Base-by-base conservation (phyloP, 1,284 basidiomycete species). In the Gomphus bonarii region DNA sequence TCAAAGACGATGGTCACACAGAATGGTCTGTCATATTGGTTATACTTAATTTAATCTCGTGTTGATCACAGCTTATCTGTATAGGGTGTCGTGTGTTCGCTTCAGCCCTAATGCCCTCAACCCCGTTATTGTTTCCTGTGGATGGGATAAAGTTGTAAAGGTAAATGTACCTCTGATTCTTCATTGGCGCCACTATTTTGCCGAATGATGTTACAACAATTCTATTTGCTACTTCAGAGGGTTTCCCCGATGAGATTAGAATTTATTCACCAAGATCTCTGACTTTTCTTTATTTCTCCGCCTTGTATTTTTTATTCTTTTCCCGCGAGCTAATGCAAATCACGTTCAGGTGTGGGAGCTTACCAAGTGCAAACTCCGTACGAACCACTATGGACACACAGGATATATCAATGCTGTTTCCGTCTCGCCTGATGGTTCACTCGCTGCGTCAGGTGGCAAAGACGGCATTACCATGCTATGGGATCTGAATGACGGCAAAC, bases 61-160 rank as follows among this genome's bases (percentile, higher is more conserved):
- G 42, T 43, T 43, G 57, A 25, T 56, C 58, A 50, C 62, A 46
- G 31, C 53, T 50, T 28, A 16, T 10, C 49, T 18, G 40, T 60
- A 10, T 62, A 92, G 92, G 92, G 95, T 99, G 63, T 98, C 94
- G 59, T 99, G 97, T 74, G 97, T 99, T 55, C 90, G 97, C 72
- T 99, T 99, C 83, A 97, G 93, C 77, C 97, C 97, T 61, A 99
- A 99, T 75, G 88, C 95, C 63, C 69, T 85, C 77, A 99, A 97
- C 82, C 95, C 97, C 61, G 95, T 98, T 68, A 98, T 99, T 67
- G 95, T 99, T 62, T 99, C 95, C 59, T 91, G 89, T 70, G 97
- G 97, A 67, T 99, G 97, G 97, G 97, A 99, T 82, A 99, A 98
- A 82, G 92, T 97, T 64, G 97, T 99, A 72, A 99, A 99, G 88